Base-by-base conservation (phyloP, 441 rosid genomes). In the Pelargonium cotyledonis region DNA sequence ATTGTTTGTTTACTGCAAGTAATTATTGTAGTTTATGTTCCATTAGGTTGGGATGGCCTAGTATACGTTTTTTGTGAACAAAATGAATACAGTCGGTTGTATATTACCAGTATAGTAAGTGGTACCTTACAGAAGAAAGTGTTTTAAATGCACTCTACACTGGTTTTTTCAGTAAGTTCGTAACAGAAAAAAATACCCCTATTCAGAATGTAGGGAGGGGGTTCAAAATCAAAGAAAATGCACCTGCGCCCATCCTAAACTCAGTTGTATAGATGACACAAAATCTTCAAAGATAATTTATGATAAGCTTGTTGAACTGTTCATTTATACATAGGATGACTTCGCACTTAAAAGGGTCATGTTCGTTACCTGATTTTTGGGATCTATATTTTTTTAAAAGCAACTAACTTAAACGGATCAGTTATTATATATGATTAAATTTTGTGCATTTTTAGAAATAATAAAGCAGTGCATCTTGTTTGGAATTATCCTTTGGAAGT, bases 1-100 rank as follows among this genome's bases (percentile, higher is more conserved):
- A 11, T 43, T 68, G 12, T 70, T 65, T 21, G 12, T 58, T 66
- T 38, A 3, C 68, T 35, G 67, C 40, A 62, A 65, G 15, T 65
- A 31, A n/a, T 58, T 8, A 8, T 65, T 26, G 38, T 66, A 44
- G 57, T 49, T 66, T 73, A 51, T 21, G 41, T 19, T 31, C 19
- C 18, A 41, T 60, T 14, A 29, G 40, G 9, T 66, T 58, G n/a
- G 8, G 12, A 58, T 41, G 61, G 41, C 5, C 15, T 26, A 15
- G 61, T 40, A 57, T 26, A 15, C 16, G n/a, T 9, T 72, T 61
- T 11, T 43, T 3, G 9, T 38, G 2, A 53, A 43, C 49, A 9
- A 49, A 49, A 7, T 49, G 21, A 55, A 55, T 16, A 5, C 9
- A 16, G 10, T 6, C 8, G 8, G 61, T 55, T 8, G 18, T 15